Percentiles rank a stretch among this genome's conserved stretches.
These are phyloP conservation scores for Aureobasidium sp. DNA, from an alignment of 2,329 filamentous ascomycete genomes.

Conservation along the genomic window DNA sequence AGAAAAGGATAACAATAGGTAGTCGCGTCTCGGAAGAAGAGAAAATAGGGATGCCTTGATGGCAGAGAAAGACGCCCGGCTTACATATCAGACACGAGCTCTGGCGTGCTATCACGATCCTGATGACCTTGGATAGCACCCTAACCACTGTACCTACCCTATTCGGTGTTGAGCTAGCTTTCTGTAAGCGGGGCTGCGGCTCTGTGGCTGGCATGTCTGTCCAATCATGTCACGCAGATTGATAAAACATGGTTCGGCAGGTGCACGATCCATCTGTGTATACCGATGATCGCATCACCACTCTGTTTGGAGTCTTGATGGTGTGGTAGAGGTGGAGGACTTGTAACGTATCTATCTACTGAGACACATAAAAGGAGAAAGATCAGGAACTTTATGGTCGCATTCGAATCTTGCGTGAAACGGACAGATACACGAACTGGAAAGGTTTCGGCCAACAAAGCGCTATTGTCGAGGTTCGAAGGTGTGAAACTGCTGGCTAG, in stretches of 20 bases:
- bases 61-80: neutral
- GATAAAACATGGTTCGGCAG: neutral
- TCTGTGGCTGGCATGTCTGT: neutral
- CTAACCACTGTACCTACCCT: neutral
- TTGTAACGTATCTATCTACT: neutral
- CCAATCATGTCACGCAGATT: neutral
- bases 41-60: neutral
- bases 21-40: neutral
- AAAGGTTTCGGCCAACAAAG: neutral
- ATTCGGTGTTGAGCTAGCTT: conserved; percentile 7
- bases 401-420: neutral
- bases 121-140: conserved; percentile 2
- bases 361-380: too few species aligned
- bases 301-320: neutral
- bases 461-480: neutral
- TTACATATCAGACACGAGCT: conserved; percentile 1
- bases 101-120: conserved; percentile 5
- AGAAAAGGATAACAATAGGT: neutral
- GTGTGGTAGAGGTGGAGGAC: neutral
- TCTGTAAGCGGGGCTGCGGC: neutral
- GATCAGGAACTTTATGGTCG: neutral
- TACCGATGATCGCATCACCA: conserved; percentile 4
- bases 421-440: neutral
- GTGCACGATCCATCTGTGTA: conserved; percentile 2
- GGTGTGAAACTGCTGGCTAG: neutral